phyloP scores from a whole-genome alignment of 2,329 filamentous ascomycete genomes.

The Penicillium sp. region DNA sequence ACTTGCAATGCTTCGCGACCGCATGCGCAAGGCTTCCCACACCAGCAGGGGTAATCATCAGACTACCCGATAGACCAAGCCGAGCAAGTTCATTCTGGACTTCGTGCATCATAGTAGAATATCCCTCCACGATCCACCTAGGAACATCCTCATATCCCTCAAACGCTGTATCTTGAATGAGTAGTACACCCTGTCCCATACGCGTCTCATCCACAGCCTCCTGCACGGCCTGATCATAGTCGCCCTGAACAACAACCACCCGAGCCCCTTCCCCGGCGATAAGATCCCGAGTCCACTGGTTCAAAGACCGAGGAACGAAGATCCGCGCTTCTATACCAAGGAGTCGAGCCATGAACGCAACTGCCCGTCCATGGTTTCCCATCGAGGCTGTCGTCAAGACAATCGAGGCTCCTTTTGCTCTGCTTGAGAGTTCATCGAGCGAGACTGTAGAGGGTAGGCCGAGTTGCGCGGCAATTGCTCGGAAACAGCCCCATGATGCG shows the following conservation, averaged over 20 bases:
- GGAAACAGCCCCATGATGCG: slow-evolving; percentile 70
- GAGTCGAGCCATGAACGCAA: slow-evolving; percentile 65
- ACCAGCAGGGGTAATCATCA: slow-evolving; percentile 66
- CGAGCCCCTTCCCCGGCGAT: slow-evolving; percentile 64
- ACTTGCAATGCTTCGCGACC: slow-evolving; percentile 65
- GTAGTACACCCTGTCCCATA: slow-evolving; percentile 44
- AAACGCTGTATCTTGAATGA: slow-evolving; percentile 70
- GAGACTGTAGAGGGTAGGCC: slow-evolving; percentile 45
- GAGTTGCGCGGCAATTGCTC: slow-evolving; percentile 53
- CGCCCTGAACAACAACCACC: slow-evolving; percentile 56
- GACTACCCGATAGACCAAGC: slow-evolving; percentile 42
- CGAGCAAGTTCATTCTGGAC: slow-evolving; percentile 60
- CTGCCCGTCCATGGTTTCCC: slow-evolving; percentile 74
- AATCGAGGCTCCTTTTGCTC: slow-evolving; percentile 35
- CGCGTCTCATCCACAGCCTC: slow-evolving; percentile 48
- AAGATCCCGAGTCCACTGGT: slow-evolving; percentile 51
- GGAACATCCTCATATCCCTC: slow-evolving; percentile 67
- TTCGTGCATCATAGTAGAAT: slow-evolving; percentile 70
- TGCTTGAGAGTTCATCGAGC: slow-evolving; percentile 46
- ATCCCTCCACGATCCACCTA: slow-evolving; percentile 75
- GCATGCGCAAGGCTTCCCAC: slow-evolving; percentile 73
- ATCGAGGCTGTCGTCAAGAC: slow-evolving; percentile 66
- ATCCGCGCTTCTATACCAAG: slow-evolving; percentile 59
- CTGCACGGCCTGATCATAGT: slow-evolving; percentile 64
- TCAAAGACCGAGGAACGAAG: slow-evolving; percentile 63